Conservation (phyloP, 2,329 filamentous ascomycete species). For the Arthrinium puccinioides region DNA sequence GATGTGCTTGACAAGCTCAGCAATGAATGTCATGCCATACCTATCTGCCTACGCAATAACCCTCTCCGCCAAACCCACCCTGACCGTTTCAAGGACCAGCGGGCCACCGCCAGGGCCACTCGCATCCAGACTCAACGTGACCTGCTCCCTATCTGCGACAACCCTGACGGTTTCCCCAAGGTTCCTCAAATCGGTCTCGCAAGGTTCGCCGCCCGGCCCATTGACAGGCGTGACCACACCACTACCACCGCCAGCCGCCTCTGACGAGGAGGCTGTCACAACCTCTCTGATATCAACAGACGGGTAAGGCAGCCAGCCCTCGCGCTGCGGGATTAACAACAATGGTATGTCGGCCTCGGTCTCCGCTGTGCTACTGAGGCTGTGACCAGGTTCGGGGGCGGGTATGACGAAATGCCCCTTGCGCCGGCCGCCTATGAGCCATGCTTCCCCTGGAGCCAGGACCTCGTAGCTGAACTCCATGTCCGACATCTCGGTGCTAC, state of each 20-base stretch:
- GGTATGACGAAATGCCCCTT: slow-evolving; percentile 70
- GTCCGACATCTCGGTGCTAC: slow-evolving; percentile 26
- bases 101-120: slow-evolving; percentile 59
- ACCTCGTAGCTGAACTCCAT: slow-evolving; percentile 82
- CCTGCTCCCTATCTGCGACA: slow-evolving; percentile 60
- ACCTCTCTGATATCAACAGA: slow-evolving; percentile 69
- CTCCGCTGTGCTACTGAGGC: slow-evolving; percentile 32
- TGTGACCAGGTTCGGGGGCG: slow-evolving; percentile 12
- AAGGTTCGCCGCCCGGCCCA: slow-evolving; percentile 34
- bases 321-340: slow-evolving; percentile 70
- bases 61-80: slow-evolving; percentile 4
- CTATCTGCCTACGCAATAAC: neutral
- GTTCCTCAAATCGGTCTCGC: slow-evolving; percentile 76
- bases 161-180: slow-evolving; percentile 72
- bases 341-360: slow-evolving; percentile 57
- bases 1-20: too few relatives aligned
- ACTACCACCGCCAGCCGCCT: slow-evolving; percentile 10
- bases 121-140: slow-evolving; percentile 66
- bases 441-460: slow-evolving; percentile 63
- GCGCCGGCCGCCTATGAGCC: slow-evolving; percentile 78
- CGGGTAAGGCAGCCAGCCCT: slow-evolving; percentile 73
- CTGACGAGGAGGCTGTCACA: slow-evolving; percentile 21
- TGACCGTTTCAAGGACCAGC: slow-evolving; percentile 48
- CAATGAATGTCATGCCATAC: neutral
- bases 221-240: slow-evolving; percentile 3